Evolutionary conservation across 495 filamentous ascomycete genomes (phyloP), one percentile per base, ranked within the genome.

Genomic region (Usnea hakonensis): DNA sequence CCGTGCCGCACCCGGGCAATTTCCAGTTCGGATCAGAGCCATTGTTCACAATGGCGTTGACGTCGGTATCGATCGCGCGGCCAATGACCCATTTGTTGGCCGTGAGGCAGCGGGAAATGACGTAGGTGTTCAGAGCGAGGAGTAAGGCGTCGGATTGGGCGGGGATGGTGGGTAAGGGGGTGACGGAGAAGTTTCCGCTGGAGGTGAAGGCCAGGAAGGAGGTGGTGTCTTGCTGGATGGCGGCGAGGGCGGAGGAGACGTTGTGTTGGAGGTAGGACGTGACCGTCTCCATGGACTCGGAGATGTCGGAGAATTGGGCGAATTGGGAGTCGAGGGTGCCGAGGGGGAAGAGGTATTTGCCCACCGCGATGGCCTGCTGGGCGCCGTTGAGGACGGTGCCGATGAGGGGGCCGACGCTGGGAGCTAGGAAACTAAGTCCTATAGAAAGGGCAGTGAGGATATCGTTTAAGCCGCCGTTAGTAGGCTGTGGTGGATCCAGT

Each of bases 361-460:
- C 60, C 32, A 62, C 50, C 1, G 33, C 37, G 8, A 32, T 19
- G 16, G 54, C 52, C 40, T 57, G 38, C 43, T 38, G n/a, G 2
- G 55, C 11, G 0, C 52, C 60, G 0, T 28, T 57, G 26, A 57
- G 28, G 13, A 62, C n/a, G 1, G 60, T 53, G 14, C 28, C 52
- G 9, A 60, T 28, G 1, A 53, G 33, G 2, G 35, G 58, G 13
- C 58, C 58, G 4, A 37, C 44, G 2, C 28, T 30, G 5, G 46
- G n/a, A 28, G 58, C 33, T 9, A 60, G 14, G 33, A 60, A 60
- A 5, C 58, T 60, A 0, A 64, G 63, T 10, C 56, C 56, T 3
- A 61, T 16, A 4, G 63, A 54, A 13, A 60, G 10, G 28, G 63
- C 63, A 3, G 58, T 64, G 9, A 64, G 57, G 19, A 64, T 38